Conservation (phyloP, 371 early-diverging fungal genomes). For the Nematocida parisii region DNA sequence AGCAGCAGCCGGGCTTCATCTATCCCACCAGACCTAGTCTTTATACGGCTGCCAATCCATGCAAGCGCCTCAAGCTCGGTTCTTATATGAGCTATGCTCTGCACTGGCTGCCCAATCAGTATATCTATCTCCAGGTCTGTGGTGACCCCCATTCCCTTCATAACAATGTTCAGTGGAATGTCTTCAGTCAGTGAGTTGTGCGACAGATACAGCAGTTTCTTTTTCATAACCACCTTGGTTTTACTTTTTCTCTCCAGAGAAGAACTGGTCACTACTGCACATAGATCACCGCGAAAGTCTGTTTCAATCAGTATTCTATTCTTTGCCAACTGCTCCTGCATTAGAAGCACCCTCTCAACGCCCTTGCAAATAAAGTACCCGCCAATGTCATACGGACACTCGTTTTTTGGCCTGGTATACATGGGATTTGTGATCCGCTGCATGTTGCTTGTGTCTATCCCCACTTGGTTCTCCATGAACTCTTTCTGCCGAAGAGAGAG, state of each 20-base stretch:
- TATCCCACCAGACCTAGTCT: slow-evolving; percentile 61
- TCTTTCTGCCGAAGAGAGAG: slow-evolving; percentile 72
- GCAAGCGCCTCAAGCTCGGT: slow-evolving; percentile 72
- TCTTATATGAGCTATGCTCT: slow-evolving; percentile 9
- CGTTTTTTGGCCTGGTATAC: slow-evolving; percentile 71
- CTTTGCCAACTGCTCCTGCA: slow-evolving; percentile 99
- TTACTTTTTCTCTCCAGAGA: slow-evolving; percentile 95
- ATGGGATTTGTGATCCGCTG: slow-evolving; percentile 8
- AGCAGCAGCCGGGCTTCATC: slow-evolving; percentile 88
- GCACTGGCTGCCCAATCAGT: slow-evolving; percentile 76
- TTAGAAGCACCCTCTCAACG: slow-evolving; percentile 94
- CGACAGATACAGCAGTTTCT: slow-evolving; percentile 77
- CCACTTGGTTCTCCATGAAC: not conserved
- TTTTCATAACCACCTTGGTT: slow-evolving; percentile 79
- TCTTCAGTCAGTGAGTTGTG: slow-evolving; percentile 87
- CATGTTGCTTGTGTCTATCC: not conserved
- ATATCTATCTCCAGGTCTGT: slow-evolving; percentile 90
- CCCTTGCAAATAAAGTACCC: slow-evolving; percentile 98
- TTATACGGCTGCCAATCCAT: slow-evolving; percentile 77
- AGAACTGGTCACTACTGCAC: slow-evolving; percentile 79
- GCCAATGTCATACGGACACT: slow-evolving; percentile 96
- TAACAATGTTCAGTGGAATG: slow-evolving; percentile 75
- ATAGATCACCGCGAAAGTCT: slow-evolving; percentile 79
- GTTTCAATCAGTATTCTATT: slow-evolving; percentile 96
- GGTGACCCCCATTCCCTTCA: slow-evolving; percentile 75